phyloP scores from a whole-genome alignment of 257 asterid genomes.

The Vinca minor region DNA sequence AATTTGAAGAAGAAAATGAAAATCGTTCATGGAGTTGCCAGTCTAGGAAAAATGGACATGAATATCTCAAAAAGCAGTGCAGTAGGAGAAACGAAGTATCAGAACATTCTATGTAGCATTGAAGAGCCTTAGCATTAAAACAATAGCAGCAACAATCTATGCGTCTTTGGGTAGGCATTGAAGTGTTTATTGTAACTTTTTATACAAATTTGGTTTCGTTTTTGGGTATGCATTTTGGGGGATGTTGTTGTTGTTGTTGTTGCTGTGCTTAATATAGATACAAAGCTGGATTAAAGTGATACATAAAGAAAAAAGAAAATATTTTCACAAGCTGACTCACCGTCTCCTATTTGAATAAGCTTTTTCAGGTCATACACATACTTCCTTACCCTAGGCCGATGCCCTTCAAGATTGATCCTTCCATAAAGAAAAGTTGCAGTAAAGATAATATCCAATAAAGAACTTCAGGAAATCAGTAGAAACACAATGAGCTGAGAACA shows the following conservation, averaged over 20 bases:
- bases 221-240: too few relatives aligned
- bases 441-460: neutral
- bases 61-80: neutral
- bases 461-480: neutral
- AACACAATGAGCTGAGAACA: neutral
- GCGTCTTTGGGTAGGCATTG: too few relatives aligned
- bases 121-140: too few relatives aligned
- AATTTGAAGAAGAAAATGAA: neutral
- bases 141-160: too few relatives aligned
- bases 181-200: too few relatives aligned
- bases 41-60: neutral
- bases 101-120: neutral
- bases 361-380: constrained; percentile 78
- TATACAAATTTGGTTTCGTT: too few relatives aligned
- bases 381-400: constrained; percentile 82
- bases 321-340: constrained; percentile 36
- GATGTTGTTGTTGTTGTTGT: too few relatives aligned
- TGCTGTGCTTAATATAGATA: too few relatives aligned
- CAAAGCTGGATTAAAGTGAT: too few relatives aligned
- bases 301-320: neutral
- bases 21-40: too few relatives aligned
- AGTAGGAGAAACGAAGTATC: neutral
- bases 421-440: constrained; percentile 16
- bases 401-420: constrained; percentile 94
- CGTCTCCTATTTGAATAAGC: constrained; percentile 82